Evolutionary conservation across 768 basidiomycete genomes (phyloP), one percentile per base, ranked within the genome.

Genomic region (Boletellus sp.): DNA sequence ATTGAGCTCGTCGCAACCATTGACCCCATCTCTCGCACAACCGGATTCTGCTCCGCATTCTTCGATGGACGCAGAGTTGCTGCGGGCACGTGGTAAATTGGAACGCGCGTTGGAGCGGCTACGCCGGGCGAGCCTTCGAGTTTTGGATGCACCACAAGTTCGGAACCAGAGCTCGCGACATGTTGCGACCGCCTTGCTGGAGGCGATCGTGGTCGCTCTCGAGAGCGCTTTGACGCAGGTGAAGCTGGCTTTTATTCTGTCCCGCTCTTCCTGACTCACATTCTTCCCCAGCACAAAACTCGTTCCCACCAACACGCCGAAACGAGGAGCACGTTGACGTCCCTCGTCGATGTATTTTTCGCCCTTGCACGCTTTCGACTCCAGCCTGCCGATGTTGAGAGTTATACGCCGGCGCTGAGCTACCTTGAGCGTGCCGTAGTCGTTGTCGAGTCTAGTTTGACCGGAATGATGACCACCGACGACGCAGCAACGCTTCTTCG

Each of bases 71-170:
- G 8, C 34, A 61, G 55, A 64, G 19, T 45, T 57, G 15, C 26
- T 58, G 42, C 74, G 76, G 2, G 66, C 73, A 28, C 68, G 67
- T 17, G 74, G 70, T 19, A 88, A 86, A 62, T 66, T 84, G 13
- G 77, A 80, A 44, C 75, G 84, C 22, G 78, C 81, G 0, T 53
- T 88, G 11, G 86, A 87, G 61, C 71, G 79, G 44, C 57, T 83
- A 13, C 73, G 84, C 17, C 74, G 83, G 45, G 67, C 70, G n/a
- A 70, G 71, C 12, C 56, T 79, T 31, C 78, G 75, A 40, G 54
- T 73, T 17, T 45, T 85, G 16, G 84, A 84, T 35, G 54, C 50
- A 9, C 42, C 47, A 2, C 55, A 48, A 45, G 31, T 34, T 34
- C 51, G 54, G 39, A 47, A 42, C 39, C 42, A 47, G 20, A 52